phyloP scores from a whole-genome alignment of 768 basidiomycete genomes.

The Boletus pseudopeckii region DNA sequence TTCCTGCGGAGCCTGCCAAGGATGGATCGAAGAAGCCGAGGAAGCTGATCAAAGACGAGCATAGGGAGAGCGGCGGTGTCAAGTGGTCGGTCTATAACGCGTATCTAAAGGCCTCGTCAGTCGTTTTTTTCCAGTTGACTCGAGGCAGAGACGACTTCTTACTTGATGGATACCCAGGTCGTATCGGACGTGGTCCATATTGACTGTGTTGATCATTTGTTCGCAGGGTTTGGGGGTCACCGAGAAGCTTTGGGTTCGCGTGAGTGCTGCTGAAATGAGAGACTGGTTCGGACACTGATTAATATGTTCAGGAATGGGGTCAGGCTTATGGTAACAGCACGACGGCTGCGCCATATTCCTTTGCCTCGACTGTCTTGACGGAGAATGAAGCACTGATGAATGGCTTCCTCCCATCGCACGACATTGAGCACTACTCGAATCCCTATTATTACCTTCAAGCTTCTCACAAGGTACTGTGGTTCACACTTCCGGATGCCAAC shows the following conservation, averaged over 20 bases:
- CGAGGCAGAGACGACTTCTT: neutral
- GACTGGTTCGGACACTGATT: neutral
- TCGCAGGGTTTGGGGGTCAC: constrained; percentile 25
- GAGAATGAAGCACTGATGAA: constrained; percentile 31
- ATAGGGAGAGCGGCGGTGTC: constrained; percentile 75
- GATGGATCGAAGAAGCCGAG: constrained; percentile 53
- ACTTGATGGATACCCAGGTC: constrained; percentile 15
- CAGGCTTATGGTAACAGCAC: constrained; percentile 19
- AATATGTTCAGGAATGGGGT: constrained; percentile 27
- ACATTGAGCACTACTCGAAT: constrained; percentile 14
- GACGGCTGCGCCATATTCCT: constrained; percentile 6
- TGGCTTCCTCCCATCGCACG: constrained; percentile 20
- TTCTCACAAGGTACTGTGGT: constrained; percentile 8
- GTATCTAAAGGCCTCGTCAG: constrained; percentile 69
- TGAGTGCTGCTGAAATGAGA: constrained; percentile 1
- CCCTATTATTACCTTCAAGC: constrained; percentile 17
- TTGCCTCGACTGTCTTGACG: constrained; percentile 21
- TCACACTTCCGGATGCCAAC: constrained; percentile 45
- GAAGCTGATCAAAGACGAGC: constrained; percentile 78
- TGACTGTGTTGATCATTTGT: constrained; percentile 21
- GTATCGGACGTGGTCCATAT: constrained; percentile 30
- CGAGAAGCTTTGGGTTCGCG: constrained; percentile 33
- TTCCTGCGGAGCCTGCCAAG: neutral
- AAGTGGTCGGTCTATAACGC: constrained; percentile 70
- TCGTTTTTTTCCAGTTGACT: neutral